These are phyloP conservation scores for Hypoxylon sp. DNA, from an alignment of 2,329 filamentous ascomycete species.

Conservation along the genomic window DNA sequence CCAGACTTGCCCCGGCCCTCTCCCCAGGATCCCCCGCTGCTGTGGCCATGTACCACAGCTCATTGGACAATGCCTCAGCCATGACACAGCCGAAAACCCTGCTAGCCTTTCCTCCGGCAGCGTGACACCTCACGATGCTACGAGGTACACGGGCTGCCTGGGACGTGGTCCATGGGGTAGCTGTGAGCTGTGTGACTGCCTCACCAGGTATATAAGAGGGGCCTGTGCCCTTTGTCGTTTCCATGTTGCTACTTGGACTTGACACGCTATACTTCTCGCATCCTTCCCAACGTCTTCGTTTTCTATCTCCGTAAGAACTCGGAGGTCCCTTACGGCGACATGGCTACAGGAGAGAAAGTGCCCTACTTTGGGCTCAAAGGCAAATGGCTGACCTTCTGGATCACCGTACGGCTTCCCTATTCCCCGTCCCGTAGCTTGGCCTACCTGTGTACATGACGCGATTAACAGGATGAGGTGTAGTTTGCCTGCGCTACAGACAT, in stretches of 20 bases:
- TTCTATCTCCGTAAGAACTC: slow-evolving; percentile 3
- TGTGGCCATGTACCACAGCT: neutral
- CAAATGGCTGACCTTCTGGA: slow-evolving; percentile 44
- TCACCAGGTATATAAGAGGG: slow-evolving; percentile 25
- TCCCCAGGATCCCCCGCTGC: slow-evolving; percentile 13
- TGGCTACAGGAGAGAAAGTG: slow-evolving; percentile 35
- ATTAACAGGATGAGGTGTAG: slow-evolving; percentile 23
- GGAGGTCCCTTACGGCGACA: slow-evolving; percentile 17
- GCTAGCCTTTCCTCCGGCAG: slow-evolving; percentile 11
- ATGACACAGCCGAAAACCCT: slow-evolving; percentile 12
- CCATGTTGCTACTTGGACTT: neutral
- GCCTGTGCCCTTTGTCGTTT: neutral
- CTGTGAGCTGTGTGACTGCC: too few relatives aligned
- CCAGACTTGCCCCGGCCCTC: neutral
- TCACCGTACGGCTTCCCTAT: slow-evolving; percentile 30
- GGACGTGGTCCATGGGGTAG: too few relatives aligned
- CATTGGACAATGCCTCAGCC: slow-evolving; percentile 21
- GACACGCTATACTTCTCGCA: neutral
- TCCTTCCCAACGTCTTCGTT: slow-evolving; percentile 3
- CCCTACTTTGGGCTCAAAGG: slow-evolving; percentile 43
- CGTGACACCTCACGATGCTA: slow-evolving; percentile 21
- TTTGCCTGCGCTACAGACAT: slow-evolving; percentile 43
- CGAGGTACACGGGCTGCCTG: neutral
- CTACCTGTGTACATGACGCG: neutral
- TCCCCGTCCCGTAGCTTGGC: neutral